Conservation (phyloP, 768 basidiomycete species). For the Lactarius tabidus region DNA sequence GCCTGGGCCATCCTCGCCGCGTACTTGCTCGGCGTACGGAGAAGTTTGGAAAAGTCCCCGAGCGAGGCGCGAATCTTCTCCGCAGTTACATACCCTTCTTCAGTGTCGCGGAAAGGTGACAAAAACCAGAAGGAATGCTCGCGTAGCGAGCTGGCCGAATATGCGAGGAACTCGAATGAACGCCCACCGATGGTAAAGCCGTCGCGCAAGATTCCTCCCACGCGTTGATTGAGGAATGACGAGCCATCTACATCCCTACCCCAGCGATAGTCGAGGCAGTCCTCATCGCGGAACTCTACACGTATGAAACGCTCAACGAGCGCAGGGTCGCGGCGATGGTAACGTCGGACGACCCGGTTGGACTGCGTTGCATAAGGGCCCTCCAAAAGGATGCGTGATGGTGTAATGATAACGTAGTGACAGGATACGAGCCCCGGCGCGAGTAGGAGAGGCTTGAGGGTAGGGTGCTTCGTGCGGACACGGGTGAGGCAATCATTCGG, state of each 20-base stretch:
- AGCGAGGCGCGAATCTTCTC: constrained; percentile 55
- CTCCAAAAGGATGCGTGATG: constrained; percentile 68
- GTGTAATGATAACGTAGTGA: constrained; percentile 72
- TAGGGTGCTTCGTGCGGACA: constrained; percentile 29
- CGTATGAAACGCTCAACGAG: constrained; percentile 70
- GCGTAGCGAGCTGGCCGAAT: constrained; percentile 72
- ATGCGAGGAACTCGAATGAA: constrained; percentile 75
- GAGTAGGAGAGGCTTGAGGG: constrained; percentile 24
- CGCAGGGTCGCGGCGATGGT: constrained; percentile 33
- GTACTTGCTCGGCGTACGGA: constrained; percentile 61
- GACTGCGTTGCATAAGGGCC: constrained; percentile 74
- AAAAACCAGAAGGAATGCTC: constrained; percentile 85
- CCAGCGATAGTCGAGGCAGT: constrained; percentile 70
- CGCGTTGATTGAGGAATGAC: constrained; percentile 42
- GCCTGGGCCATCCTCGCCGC: constrained; percentile 82
- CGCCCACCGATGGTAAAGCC: constrained; percentile 73
- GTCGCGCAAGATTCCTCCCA: constrained; percentile 41
- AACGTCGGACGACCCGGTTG: constrained; percentile 75
- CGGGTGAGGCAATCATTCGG: constrained; percentile 47
- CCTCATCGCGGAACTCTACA: constrained; percentile 83
- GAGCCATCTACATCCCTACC: constrained; percentile 58
- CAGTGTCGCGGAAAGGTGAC: constrained; percentile 50
- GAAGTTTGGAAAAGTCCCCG: constrained; percentile 58
- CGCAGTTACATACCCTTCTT: constrained; percentile 47
- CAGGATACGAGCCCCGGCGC: constrained; percentile 52